A percentile compares a stretch with the other conserved stretches of the same genome.
These are phyloP conservation scores for Aspergillus floridensis DNA, from an alignment of 2,329 filamentous ascomycete genomes.

Conservation along the genomic window DNA sequence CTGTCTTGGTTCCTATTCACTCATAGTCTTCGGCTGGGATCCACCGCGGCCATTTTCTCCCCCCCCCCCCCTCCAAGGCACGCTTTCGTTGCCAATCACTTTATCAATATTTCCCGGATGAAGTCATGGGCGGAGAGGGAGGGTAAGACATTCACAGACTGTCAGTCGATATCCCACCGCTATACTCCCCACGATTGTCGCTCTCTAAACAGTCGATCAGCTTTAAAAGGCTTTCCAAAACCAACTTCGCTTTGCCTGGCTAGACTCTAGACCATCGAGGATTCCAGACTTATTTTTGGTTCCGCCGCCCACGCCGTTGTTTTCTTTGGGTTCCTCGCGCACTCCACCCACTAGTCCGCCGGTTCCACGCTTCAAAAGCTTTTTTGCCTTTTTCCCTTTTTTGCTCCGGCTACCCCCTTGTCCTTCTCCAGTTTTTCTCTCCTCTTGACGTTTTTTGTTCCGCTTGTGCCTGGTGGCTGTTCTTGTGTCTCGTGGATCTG, in stretches of 20 bases:
- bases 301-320: constrained; percentile 6
- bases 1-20: background rate
- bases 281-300: constrained; percentile 15
- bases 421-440: background rate
- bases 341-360: background rate
- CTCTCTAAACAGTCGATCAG: background rate
- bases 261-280: constrained; percentile 7
- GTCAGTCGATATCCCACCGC: background rate
- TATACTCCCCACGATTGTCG: background rate
- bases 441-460: background rate
- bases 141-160: background rate
- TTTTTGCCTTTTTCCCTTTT: constrained; percentile 3
- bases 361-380: constrained; percentile 4
- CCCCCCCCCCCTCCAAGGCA: background rate
- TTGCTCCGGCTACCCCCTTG: background rate
- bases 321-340: background rate
- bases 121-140: background rate
- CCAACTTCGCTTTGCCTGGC: background rate
- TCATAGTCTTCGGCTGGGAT: background rate
- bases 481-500: background rate
- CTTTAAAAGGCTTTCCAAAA: background rate
- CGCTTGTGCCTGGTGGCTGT: constrained; percentile 1
- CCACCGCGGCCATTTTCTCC: background rate
- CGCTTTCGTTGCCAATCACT: background rate
- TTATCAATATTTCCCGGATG: background rate